These are phyloP conservation scores for Acacia acuminata DNA, from an alignment of 306 rosid genomes.

Conservation along the genomic window DNA sequence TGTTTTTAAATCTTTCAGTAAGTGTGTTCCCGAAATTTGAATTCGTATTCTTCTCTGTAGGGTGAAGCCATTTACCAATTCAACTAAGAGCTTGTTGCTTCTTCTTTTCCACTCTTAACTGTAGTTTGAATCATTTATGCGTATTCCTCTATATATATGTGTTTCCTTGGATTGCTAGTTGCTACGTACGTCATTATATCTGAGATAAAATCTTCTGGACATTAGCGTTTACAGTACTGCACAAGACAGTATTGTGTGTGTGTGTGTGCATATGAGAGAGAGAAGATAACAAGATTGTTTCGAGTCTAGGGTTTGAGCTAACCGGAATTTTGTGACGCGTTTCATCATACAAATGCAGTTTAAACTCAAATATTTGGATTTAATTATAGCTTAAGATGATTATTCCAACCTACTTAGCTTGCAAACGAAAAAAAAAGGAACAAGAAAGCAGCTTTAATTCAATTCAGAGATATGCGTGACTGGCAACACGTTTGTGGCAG, in stretches of 20 bases:
- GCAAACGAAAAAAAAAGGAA: background rate
- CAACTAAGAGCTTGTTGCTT: no score
- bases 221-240: no score
- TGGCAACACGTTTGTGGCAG: constrained; percentile 9
- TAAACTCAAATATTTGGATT: background rate
- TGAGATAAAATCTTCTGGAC: background rate
- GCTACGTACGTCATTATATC: background rate
- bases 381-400: background rate
- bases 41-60: no score
- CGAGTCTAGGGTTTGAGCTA: background rate
- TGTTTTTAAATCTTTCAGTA: no score
- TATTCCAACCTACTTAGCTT: background rate
- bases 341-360: background rate
- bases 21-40: no score
- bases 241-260: background rate
- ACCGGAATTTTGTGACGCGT: background rate
- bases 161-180: background rate
- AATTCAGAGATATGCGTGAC: constrained; percentile 3
- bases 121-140: background rate
- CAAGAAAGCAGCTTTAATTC: background rate
- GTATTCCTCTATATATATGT: no score
- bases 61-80: no score
- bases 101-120: background rate
- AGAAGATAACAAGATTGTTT: no score
- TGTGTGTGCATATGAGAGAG: background rate